A percentile compares a stretch with the other conserved stretches of the same genome.
Evolutionary conservation across 306 rosid species (phyloP).

Genomic region (Rosa multiflora): DNA sequence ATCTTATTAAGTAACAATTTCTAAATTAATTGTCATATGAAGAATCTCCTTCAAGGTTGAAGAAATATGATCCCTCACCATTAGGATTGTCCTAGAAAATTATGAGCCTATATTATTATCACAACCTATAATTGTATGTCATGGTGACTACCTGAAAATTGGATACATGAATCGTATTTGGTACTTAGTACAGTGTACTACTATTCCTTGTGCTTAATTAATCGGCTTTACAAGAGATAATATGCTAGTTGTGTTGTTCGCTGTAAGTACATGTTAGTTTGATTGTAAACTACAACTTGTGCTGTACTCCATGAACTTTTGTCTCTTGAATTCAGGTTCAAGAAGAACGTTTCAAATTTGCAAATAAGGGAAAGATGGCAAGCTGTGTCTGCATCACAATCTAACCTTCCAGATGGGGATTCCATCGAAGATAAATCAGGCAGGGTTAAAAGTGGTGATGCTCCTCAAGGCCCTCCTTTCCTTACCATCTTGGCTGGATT

Average conservation of each 20-base stretch:
- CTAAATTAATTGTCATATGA: neutral
- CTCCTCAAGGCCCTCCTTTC: slow-evolving; percentile 62
- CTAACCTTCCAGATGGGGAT: slow-evolving; percentile 32
- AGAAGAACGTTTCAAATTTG: slow-evolving; percentile 25
- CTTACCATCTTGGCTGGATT: slow-evolving; percentile 76
- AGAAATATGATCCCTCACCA: neutral
- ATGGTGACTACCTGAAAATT: neutral
- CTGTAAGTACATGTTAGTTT: neutral
- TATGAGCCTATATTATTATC: neutral
- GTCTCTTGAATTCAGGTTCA: slow-evolving; percentile 39
- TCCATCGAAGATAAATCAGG: slow-evolving; percentile 28
- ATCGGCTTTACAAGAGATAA: neutral
- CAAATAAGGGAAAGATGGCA: slow-evolving; percentile 30
- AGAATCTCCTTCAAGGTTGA: neutral
- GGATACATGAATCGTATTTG: neutral
- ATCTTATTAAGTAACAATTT: neutral
- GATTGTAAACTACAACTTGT: neutral
- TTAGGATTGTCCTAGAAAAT: neutral
- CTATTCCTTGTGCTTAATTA: neutral
- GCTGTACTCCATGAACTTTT: neutral
- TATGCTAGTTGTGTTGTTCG: neutral
- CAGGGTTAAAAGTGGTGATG: slow-evolving; percentile 27
- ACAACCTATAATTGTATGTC: neutral
- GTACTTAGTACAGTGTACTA: neutral
- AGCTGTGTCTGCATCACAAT: slow-evolving; percentile 47